These are phyloP conservation scores for Rubus idaeus DNA, from an alignment of 306 rosid species.

Conservation along the genomic window DNA sequence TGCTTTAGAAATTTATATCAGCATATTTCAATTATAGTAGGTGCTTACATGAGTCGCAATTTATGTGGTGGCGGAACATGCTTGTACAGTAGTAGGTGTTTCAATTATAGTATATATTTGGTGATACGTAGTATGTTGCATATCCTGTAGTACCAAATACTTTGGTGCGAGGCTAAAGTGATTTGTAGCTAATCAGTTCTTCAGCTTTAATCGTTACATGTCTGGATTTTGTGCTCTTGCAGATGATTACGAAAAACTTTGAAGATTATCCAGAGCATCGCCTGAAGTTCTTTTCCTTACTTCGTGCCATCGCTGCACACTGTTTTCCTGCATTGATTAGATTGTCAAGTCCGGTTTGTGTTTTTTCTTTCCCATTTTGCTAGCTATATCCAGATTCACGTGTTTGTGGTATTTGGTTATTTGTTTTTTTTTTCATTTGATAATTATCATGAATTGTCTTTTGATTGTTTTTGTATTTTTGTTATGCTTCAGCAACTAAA, in stretches of 20 bases:
- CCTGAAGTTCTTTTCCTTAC: constrained; percentile 92
- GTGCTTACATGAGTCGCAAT: neutral
- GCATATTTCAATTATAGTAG: neutral
- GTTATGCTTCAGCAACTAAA: constrained; percentile 72
- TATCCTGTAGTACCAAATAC: neutral
- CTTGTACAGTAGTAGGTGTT: neutral
- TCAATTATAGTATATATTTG: neutral
- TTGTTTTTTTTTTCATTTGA: neutral
- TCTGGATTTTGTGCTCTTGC: constrained; percentile 8
- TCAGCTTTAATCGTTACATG: constrained; percentile 15
- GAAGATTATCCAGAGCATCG: constrained; percentile 99
- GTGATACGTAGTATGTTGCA: neutral
- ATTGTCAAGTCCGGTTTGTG: constrained; percentile 81
- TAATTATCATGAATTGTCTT: neutral
- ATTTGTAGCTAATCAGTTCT: neutral
- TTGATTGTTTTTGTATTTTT: neutral
- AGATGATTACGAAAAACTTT: constrained; percentile 95
- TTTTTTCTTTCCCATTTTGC: constrained; percentile 6
- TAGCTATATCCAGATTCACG: neutral
- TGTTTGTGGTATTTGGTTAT: neutral
- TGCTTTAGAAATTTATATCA: no score
- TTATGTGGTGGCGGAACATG: neutral
- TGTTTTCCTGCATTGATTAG: constrained; percentile 92
- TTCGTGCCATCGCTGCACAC: constrained; percentile 89
- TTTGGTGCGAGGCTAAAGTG: neutral